Conservation (phyloP, 1,284 basidiomycete species). For the Cryptococcus deneoformans region DNA sequence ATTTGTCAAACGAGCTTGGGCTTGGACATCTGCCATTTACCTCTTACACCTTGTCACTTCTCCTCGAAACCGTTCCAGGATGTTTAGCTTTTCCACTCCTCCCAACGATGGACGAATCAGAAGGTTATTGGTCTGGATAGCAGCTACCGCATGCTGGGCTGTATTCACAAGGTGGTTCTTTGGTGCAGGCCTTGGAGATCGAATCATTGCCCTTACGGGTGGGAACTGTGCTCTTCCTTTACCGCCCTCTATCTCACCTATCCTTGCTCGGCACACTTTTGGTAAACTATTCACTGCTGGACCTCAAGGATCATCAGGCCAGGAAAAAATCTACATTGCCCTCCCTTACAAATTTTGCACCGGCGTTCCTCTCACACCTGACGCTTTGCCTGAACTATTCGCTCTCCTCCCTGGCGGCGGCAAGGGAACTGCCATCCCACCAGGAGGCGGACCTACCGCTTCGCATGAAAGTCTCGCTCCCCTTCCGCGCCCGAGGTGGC, state of each 20-base stretch:
- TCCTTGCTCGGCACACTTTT: constrained; percentile 5
- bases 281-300: constrained; percentile 12
- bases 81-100: not conserved
- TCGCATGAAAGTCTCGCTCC: constrained; percentile 13
- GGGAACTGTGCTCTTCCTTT: constrained; percentile 72
- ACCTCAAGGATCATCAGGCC: not conserved
- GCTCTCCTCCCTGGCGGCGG: constrained; percentile 24
- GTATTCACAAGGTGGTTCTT: constrained; percentile 88
- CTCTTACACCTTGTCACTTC: constrained; percentile 48
- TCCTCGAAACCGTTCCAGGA: constrained; percentile 3
- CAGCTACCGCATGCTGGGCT: constrained; percentile 68
- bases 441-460: constrained; percentile 3
- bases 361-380: constrained; percentile 56
- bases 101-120: constrained; percentile 44
- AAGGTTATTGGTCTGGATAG: constrained; percentile 59
- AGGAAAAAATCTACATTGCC: constrained; percentile 20
- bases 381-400: constrained; percentile 67
- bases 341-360: constrained; percentile 56
- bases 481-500: constrained; percentile 50
- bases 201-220: constrained; percentile 70
- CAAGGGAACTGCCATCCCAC: constrained; percentile 3
- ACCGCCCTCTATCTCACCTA: constrained; percentile 45
- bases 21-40: constrained; percentile 76
- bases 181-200: constrained; percentile 76
- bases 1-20: constrained; percentile 92